These are phyloP conservation scores for Phylloporus arenicola DNA, from an alignment of 768 basidiomycete species.

Conservation along the genomic window DNA sequence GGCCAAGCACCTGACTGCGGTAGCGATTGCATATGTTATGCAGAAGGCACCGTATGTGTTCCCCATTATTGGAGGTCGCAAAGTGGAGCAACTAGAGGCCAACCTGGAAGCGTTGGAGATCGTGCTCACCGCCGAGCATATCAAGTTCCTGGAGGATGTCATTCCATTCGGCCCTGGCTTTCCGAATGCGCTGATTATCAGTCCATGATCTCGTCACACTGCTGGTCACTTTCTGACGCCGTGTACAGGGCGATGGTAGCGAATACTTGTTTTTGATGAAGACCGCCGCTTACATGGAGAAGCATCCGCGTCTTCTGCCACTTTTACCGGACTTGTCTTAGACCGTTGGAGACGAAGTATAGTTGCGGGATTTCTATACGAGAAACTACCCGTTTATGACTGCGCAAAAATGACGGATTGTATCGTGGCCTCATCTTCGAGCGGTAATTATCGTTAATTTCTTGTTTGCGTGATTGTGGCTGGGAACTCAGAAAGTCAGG, in stretches of 20 bases:
- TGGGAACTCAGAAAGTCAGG: neutral
- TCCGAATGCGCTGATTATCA: slow-evolving; percentile 29
- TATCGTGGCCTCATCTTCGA: neutral
- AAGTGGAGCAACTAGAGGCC: slow-evolving; percentile 44
- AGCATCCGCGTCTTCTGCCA: slow-evolving; percentile 6
- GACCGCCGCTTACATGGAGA: slow-evolving; percentile 17
- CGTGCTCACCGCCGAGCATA: slow-evolving; percentile 40
- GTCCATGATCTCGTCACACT: slow-evolving; percentile 9
- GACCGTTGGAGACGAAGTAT: neutral
- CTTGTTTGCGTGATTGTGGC: neutral
- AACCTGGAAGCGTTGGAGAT: slow-evolving; percentile 51
- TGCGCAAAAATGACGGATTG: neutral
- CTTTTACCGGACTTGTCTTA: neutral
- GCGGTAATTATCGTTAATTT: neutral
- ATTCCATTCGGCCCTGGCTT: slow-evolving; percentile 46
- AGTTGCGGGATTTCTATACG: neutral
- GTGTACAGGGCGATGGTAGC: slow-evolving; percentile 26
- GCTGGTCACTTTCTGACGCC: neutral
- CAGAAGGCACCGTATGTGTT: slow-evolving; percentile 51
- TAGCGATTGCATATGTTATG: slow-evolving; percentile 44
- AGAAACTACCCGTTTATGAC: neutral
- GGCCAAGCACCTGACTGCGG: slow-evolving; percentile 40
- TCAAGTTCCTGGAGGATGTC: slow-evolving; percentile 39
- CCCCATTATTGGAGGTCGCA: slow-evolving; percentile 48
- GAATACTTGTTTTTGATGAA: slow-evolving; percentile 10